Conservation (phyloP, 2,329 filamentous ascomycete species). For the Camptophora hylomeconis region DNA sequence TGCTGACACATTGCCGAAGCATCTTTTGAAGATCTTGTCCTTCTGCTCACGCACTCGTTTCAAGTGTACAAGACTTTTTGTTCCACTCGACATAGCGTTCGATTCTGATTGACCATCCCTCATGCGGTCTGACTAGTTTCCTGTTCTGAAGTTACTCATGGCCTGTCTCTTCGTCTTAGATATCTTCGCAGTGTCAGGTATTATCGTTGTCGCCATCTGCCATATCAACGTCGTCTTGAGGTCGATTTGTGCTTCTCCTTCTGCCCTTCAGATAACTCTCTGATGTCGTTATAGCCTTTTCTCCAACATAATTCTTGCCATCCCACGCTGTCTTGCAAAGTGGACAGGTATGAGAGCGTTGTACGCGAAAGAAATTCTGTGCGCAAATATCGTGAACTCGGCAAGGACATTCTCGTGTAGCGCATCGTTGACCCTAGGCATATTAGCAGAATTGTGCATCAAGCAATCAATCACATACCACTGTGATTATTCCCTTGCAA, state of each 20-base stretch:
- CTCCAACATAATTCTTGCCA: constrained; percentile 39
- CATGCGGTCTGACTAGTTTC: too few species aligned
- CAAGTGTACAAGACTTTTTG: too few species aligned
- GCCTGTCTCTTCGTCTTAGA: not conserved
- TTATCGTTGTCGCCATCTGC: constrained; percentile 7
- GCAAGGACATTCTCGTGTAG: constrained; percentile 51
- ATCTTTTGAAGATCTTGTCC: too few species aligned
- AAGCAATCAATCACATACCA: constrained; percentile 29
- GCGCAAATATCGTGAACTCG: constrained; percentile 68
- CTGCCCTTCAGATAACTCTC: constrained; percentile 19
- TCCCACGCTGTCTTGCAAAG: constrained; percentile 39
- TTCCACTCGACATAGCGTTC: too few species aligned
- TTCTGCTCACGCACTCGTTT: too few species aligned
- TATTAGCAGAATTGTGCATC: constrained; percentile 1
- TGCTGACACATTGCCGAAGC: too few species aligned
- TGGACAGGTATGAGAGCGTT: constrained; percentile 51
- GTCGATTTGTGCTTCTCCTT: constrained; percentile 16
- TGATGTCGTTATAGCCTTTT: constrained; percentile 31
- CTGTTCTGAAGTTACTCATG: too few species aligned
- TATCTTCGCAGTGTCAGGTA: constrained; percentile 1
- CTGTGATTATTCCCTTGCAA: constrained; percentile 79
- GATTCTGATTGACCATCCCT: too few species aligned
- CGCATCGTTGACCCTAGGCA: constrained; percentile 57
- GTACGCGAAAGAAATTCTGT: constrained; percentile 57
- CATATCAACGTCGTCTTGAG: constrained; percentile 2